Percentiles rank a stretch among this genome's conserved stretches.
phyloP scores from a whole-genome alignment of 192 early-diverging fungal species.

The Lunasporangiospora selenospora region DNA sequence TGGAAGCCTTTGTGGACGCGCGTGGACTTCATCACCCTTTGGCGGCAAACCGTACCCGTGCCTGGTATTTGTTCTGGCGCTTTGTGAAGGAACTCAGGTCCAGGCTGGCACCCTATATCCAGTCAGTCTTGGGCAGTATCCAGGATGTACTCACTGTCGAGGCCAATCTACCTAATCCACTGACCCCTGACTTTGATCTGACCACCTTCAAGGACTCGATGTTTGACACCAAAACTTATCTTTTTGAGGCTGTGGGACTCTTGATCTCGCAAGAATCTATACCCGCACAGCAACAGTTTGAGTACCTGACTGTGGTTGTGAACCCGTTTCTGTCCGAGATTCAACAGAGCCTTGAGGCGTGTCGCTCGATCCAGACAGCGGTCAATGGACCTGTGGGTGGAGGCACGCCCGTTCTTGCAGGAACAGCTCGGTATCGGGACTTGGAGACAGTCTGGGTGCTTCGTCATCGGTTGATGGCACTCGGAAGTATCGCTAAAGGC shows the following conservation, averaged over 20 bases:
- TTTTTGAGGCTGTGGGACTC: constrained; percentile 93
- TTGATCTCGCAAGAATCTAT: constrained; percentile 84
- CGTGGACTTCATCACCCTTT: constrained; percentile 80
- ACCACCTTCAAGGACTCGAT: constrained; percentile 54
- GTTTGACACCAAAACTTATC: constrained; percentile 77
- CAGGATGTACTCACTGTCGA: constrained; percentile 77
- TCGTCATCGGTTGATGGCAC: constrained; percentile 83
- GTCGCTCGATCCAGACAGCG: constrained; percentile 55
- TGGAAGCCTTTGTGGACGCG: constrained; percentile 79
- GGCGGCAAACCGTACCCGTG: constrained; percentile 72
- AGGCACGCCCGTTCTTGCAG: constrained; percentile 15
- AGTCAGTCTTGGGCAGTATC: constrained; percentile 66
- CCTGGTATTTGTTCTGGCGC: constrained; percentile 88
- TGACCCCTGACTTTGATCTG: constrained; percentile 51
- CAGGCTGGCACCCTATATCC: constrained; percentile 65
- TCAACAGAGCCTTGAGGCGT: constrained; percentile 73
- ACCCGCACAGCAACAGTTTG: constrained; percentile 72
- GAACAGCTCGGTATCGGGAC: constrained; percentile 68
- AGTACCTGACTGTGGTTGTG: constrained; percentile 74
- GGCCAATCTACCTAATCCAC: constrained; percentile 58
- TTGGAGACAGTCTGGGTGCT: constrained; percentile 74
- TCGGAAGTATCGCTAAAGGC: constrained; percentile 88
- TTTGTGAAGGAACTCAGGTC: constrained; percentile 76
- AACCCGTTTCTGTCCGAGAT: constrained; percentile 80
- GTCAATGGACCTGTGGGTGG: constrained; percentile 25